Evolutionary conservation across 371 early-diverging fungal genomes (phyloP), one percentile per base, ranked within the genome.

Genomic region (Vairimorpha ceranae): DNA sequence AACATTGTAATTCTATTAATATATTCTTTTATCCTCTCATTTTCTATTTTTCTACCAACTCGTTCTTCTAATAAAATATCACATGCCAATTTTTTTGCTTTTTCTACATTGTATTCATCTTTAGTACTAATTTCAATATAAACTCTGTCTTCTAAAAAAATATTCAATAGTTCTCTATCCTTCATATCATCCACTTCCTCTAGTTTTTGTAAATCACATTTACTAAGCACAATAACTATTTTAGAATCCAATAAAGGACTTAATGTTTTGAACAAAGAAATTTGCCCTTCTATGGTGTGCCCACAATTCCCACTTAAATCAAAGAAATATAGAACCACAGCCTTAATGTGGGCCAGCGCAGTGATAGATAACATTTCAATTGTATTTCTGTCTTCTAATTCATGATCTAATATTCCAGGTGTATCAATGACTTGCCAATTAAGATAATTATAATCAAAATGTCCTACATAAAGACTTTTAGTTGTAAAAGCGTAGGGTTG

Each of bases 301-400:
- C 99, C 99, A 87, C 99, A 99, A 82, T 91, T 92, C 82, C 94
- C 97, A 17, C 94, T 93, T 36, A 96, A 83, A 85, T 99, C 99
- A 81, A 98, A 90, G 83, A 99, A 98, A 88, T 90, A 99, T 83
- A 98, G 84, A 79, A 98, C 90, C 70, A 93, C 91, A 15, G 96
- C 90, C 75, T 95, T 88, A 82, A 99, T 85, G 83, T 99, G 99
- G 21, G 99, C 99, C 75, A 99, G 87, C 35, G 99, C 98, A 14
- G 98, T 97, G 77, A 99, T 94, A 65, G 93, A 93, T 85, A 98
- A 97, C 99, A 99, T 98, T 86, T 99, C 99, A 80, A 99, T 97
- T 25, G 95, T 95, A 86, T 97, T 99, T 80, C 95, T 89, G 79
- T 98, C 91, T 86, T 97, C 97, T 52, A 99, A 87, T 32, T 95